A percentile compares a stretch with the other conserved stretches of the same genome.
phyloP scores from a whole-genome alignment of 768 basidiomycete species.

The Mycena metata region DNA sequence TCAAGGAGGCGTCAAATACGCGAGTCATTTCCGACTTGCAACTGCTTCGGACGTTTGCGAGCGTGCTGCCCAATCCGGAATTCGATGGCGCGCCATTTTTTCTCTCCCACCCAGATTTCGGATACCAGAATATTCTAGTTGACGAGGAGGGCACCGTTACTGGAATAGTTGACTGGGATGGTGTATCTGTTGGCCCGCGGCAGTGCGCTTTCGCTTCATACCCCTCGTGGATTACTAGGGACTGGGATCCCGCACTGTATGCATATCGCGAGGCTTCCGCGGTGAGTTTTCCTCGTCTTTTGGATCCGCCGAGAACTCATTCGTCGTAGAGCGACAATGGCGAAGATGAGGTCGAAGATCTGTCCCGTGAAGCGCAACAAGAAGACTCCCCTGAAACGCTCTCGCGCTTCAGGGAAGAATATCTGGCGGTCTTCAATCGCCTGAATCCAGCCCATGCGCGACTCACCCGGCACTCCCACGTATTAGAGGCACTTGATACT shows the following conservation, averaged over 20 bases:
- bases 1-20: constrained; percentile 8
- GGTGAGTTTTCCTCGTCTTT: neutral
- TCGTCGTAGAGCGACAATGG: neutral
- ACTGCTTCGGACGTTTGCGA: constrained; percentile 23
- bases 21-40: constrained; percentile 19
- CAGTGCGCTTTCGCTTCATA: constrained; percentile 43
- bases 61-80: constrained; percentile 35
- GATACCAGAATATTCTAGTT: constrained; percentile 45
- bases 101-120: constrained; percentile 43
- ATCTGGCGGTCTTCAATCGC: constrained; percentile 10
- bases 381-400: constrained; percentile 20
- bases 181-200: constrained; percentile 33
- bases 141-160: constrained; percentile 42
- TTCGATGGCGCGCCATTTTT: constrained; percentile 44
- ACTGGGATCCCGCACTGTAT: constrained; percentile 44
- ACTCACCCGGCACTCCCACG: constrained; percentile 18
- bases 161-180: constrained; percentile 48
- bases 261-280: constrained; percentile 19
- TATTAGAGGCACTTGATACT: constrained; percentile 15
- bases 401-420: constrained; percentile 23
- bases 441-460: constrained; percentile 10
- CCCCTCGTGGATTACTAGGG: constrained; percentile 45
- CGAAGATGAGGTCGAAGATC: neutral
- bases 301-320: neutral
- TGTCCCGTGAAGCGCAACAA: constrained; percentile 17